phyloP scores from a whole-genome alignment of 2,329 filamentous ascomycete species.

The Curvularia eragrostidis region DNA sequence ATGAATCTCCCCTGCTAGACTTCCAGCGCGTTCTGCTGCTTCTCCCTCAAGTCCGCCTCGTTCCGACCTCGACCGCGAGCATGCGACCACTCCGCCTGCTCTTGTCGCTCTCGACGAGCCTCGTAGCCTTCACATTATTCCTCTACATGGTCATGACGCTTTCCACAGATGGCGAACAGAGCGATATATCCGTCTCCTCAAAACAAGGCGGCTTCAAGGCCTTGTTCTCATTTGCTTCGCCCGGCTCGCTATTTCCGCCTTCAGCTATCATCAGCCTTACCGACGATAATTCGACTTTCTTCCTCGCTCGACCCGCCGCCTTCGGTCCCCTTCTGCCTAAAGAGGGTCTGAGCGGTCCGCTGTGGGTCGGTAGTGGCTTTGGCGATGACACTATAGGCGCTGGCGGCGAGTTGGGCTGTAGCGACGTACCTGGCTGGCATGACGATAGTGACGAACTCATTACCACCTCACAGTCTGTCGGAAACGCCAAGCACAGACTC shows the following conservation, averaged over 20 bases:
- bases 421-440: slow-evolving; percentile 89
- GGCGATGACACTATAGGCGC: slow-evolving; percentile 73
- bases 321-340: slow-evolving; percentile 82
- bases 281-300: slow-evolving; percentile 97
- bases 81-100: slow-evolving; percentile 48
- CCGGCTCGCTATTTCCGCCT: slow-evolving; percentile 89
- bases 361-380: slow-evolving; percentile 95
- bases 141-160: slow-evolving; percentile 48
- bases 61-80: slow-evolving; percentile 22
- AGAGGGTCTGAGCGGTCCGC: slow-evolving; percentile 81
- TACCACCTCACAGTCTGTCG: slow-evolving; percentile 11
- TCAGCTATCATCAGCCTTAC: slow-evolving; percentile 96
- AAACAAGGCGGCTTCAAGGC: slow-evolving; percentile 48
- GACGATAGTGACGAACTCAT: slow-evolving; percentile 52
- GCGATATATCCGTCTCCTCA: slow-evolving; percentile 24
- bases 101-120: slow-evolving; percentile 54
- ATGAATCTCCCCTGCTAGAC: slow-evolving; percentile 31
- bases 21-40: slow-evolving; percentile 38
- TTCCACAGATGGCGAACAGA: slow-evolving; percentile 28
- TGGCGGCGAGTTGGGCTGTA: slow-evolving; percentile 90
- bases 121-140: slow-evolving; percentile 54
- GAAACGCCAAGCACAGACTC: neutral
- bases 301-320: slow-evolving; percentile 88
- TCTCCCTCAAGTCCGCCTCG: slow-evolving; percentile 9
- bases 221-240: slow-evolving; percentile 59